Percentiles rank a stretch among this genome's conserved stretches.
These are phyloP conservation scores for Quercus rubra DNA, from an alignment of 306 rosid genomes.

Conservation along the genomic window DNA sequence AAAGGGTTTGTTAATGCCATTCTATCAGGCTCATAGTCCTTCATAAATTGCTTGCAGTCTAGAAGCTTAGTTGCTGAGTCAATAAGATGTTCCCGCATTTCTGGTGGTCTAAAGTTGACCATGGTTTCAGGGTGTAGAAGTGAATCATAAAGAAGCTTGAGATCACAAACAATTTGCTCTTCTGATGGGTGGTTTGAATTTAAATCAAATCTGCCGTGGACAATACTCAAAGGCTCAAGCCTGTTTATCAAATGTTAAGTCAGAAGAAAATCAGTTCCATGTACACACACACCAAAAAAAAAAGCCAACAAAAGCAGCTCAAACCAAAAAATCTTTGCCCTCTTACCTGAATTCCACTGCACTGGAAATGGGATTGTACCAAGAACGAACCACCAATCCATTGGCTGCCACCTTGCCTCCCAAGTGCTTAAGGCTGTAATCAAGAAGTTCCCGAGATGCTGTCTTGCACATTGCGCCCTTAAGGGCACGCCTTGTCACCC, in stretches of 20 bases:
- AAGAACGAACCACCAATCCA: slow-evolving; percentile 43
- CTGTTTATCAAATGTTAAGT: slow-evolving; percentile 26
- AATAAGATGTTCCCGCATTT: slow-evolving; percentile 30
- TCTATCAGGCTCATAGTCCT: slow-evolving; percentile 40
- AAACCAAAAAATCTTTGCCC: not conserved
- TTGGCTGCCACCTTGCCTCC: slow-evolving; percentile 44
- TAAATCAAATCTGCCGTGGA: slow-evolving; percentile 11
- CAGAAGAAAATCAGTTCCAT: not conserved
- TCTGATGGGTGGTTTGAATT: slow-evolving; percentile 35
- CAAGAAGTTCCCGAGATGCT: slow-evolving; percentile 58
- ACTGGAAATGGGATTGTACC: slow-evolving; percentile 44
- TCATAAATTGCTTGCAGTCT: slow-evolving; percentile 75
- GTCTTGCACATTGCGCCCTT: slow-evolving; percentile 49
- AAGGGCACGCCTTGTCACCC: slow-evolving; percentile 56
- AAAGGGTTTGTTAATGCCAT: not conserved
- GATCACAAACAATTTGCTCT: slow-evolving; percentile 44
- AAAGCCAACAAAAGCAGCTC: not conserved
- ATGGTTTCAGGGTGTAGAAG: slow-evolving; percentile 57
- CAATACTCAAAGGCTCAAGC: slow-evolving; percentile 29
- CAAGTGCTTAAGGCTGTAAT: slow-evolving; percentile 54
- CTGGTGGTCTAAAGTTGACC: slow-evolving; percentile 27
- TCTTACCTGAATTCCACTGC: slow-evolving; percentile 58
- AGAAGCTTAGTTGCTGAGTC: slow-evolving; percentile 67
- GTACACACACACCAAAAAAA: not conserved
- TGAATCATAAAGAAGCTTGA: slow-evolving; percentile 44